Evolutionary conservation across 2,329 filamentous ascomycete genomes (phyloP), one percentile per base, ranked within the genome.

Genomic region (Diaporthe nobilis): DNA sequence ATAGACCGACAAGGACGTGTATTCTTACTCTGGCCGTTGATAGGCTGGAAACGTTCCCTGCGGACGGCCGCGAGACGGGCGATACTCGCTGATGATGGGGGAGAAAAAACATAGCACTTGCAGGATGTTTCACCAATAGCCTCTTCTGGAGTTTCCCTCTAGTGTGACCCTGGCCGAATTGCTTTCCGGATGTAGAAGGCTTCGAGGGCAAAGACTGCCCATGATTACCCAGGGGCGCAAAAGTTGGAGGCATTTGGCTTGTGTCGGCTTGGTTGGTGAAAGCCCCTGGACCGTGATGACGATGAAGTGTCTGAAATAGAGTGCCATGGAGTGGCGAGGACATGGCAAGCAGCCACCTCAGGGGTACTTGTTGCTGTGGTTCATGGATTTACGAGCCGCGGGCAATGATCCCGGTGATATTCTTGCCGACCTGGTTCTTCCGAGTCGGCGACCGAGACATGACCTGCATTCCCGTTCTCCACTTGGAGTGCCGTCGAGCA

Each of bases 271-370:
- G 63, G 47, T 68, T 51, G 44, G 28, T 22, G 44, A 51, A 51
- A 49, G 10, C 22, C 63, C 47, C 31, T 53, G 65, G 34, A 17
- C 47, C 47, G n/a, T 15, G 31, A 68, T 53, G 47, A 68, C 31
- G 47, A 53, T 25, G 65, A 5, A 10, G 8, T 25, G 65, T 68
- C 34, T 68, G 65, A 8, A 53, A 53, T 68, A 68, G 4, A 68
- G 65, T 68, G n/a, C 47, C 65, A 25, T 53, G 47, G 65, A 68
- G 61, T 68, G 65, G 65, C 31, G 47, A 68, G 65, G 44, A 34
- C 20, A 53, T 9, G 47, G 13, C 34, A 39, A 51, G 47, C 63
- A 39, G 47, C 63, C 63, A 25, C 44, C 44, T 39, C 28, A 37
- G 63, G 63, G 63, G 44, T 6, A 17, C 22, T 28, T 13, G 9